phyloP scores from a whole-genome alignment of 805 yeast species.

The Brettanomyces nanus region DNA sequence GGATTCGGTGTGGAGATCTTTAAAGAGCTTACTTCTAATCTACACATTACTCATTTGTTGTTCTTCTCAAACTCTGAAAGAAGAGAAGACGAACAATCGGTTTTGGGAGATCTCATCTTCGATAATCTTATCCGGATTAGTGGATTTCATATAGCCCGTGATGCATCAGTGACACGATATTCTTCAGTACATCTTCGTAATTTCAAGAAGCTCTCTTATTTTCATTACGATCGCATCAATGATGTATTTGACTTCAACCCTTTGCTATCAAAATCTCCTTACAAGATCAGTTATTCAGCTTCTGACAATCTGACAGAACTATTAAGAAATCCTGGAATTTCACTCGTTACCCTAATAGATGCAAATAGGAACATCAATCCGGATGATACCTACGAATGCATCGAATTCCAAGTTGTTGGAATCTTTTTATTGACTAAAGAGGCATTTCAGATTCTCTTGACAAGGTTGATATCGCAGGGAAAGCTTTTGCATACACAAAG shows the following conservation, averaged over 20 bases:
- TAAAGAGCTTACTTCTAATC: slow-evolving; percentile 32
- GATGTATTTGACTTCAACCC: slow-evolving; percentile 34
- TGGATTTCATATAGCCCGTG: slow-evolving; percentile 6
- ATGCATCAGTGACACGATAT: slow-evolving; percentile 23
- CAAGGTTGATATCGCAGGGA: background rate
- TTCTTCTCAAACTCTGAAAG: slow-evolving; percentile 35
- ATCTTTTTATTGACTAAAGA: slow-evolving; percentile 26
- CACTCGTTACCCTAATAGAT: slow-evolving; percentile 21
- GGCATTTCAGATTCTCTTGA: slow-evolving; percentile 14
- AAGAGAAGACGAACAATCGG: slow-evolving; percentile 5
- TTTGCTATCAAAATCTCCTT: slow-evolving; percentile 31
- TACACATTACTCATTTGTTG: slow-evolving; percentile 50
- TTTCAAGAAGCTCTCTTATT: slow-evolving; percentile 42
- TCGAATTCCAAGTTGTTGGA: slow-evolving; percentile 37
- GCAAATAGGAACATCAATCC: slow-evolving; percentile 23
- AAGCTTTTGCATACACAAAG: slow-evolving; percentile 1
- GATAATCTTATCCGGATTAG: slow-evolving; percentile 3
- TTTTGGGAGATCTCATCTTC: slow-evolving; percentile 5
- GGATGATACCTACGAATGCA: slow-evolving; percentile 25
- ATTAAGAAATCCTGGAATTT: slow-evolving; percentile 21
- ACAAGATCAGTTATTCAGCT: slow-evolving; percentile 30
- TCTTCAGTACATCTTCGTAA: slow-evolving; percentile 46
- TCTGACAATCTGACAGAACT: slow-evolving; percentile 4
- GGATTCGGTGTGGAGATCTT: slow-evolving; percentile 73
- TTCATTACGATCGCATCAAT: slow-evolving; percentile 33